Conservation (phyloP, 2,329 filamentous ascomycete species). For the Thielaviopsis punctulata region DNA sequence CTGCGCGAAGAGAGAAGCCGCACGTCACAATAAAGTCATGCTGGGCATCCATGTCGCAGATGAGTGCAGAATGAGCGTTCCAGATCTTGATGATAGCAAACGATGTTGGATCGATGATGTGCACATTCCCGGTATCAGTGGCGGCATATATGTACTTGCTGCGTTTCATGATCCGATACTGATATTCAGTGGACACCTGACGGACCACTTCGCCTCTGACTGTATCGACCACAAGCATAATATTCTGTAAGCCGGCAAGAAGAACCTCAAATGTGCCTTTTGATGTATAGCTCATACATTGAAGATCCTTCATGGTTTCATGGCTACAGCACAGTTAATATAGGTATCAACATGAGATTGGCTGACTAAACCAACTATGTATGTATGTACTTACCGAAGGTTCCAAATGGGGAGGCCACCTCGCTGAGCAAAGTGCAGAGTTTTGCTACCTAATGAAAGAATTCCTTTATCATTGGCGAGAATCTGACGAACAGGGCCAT, state of each 20-base stretch:
- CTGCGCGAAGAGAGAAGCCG: conserved; percentile 71
- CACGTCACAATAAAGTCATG: conserved; percentile 93
- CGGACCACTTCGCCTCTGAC: conserved; percentile 56
- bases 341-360: neutral
- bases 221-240: conserved; percentile 63
- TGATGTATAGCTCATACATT: conserved; percentile 90
- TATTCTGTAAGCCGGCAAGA: conserved; percentile 69
- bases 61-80: conserved; percentile 73
- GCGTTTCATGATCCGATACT: conserved; percentile 85
- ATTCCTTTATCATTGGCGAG: conserved; percentile 84
- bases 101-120: conserved; percentile 66
- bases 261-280: conserved; percentile 70
- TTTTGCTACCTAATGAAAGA: conserved; percentile 63
- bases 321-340: neutral
- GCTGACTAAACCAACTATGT: too few relatives aligned
- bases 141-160: conserved; percentile 84
- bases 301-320: conserved; percentile 50
- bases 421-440: conserved; percentile 76
- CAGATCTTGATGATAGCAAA: conserved; percentile 71
- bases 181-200: conserved; percentile 50
- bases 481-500: conserved; percentile 73
- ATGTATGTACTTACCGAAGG: conserved; percentile 49
- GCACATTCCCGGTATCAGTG: conserved; percentile 62
- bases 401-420: conserved; percentile 81
- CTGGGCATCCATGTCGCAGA: conserved; percentile 95